Base-by-base conservation (phyloP, 176 grass and related monocot genomes). In the Puccinellia tenuiflora region DNA sequence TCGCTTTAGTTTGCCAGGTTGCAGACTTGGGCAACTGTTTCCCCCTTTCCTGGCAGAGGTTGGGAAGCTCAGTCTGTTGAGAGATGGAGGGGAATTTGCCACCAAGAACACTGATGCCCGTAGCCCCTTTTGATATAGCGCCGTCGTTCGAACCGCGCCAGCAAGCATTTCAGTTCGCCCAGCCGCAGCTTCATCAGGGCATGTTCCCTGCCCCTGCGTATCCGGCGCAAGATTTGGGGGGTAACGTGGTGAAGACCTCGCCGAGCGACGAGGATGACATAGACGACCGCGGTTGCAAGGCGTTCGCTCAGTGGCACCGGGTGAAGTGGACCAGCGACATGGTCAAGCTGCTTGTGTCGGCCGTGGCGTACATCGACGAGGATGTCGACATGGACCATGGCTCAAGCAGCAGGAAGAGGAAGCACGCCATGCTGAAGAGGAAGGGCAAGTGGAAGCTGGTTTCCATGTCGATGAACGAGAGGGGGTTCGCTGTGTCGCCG, bases 391-490 rank as follows among this genome's bases (percentile, higher is more conserved):
- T 17, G 20, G 85, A 87, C 47, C 40, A 20, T 0, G 86, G 75
- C 61, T 45, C 33, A 5, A 20, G 38, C 40, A 68, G 60, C 21
- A 76, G 53, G 30, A 84, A 78, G 89, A 83, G 30, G 70, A 94
- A 88, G 53, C 75, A 84, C 35, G 64, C 84, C 9, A 87, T 94
- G 78, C 83, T 92, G 75, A 90, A 90, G 79, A 92, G 81, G 65
- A 94, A 90, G 67, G 89, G 92, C 1, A 94, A 91, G 85, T 94
- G 92, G 92, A 91, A 79, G 74, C 80, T 90, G 11, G 85, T 94
- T 25, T 94, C 92, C 3, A 38, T 51, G 26, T 85, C 78, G 24
- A 87, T 94, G 87, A 85, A 74, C 40, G 73, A 86, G 13, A 89
- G 87, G 84, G 85, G 82, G 2, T 80, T 57, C 9, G 37, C 60